Conservation (phyloP, 768 basidiomycete species). For the Antrodiella citrinella region DNA sequence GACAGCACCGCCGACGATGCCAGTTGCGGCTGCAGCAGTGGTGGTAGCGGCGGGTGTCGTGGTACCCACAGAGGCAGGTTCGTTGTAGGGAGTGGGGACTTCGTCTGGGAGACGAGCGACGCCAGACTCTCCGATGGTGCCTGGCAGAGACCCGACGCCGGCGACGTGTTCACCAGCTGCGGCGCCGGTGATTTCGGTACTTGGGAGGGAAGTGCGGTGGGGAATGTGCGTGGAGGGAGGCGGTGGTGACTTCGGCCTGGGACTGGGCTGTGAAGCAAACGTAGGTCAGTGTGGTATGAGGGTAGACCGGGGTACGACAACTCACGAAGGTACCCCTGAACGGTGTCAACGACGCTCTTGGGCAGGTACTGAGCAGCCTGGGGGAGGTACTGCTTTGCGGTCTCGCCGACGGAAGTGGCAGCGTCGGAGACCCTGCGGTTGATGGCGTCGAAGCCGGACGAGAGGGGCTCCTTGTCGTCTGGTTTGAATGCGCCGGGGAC, state of each 20-base stretch:
- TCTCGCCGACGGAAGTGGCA: slow-evolving; percentile 2
- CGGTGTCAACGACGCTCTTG: slow-evolving; percentile 15
- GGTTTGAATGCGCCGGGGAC: slow-evolving; percentile 10
- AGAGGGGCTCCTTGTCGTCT: background rate
- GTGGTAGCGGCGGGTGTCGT: background rate
- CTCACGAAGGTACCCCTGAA: slow-evolving; percentile 18
- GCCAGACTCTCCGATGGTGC: background rate
- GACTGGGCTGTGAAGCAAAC: background rate
- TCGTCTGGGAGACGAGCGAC: slow-evolving; percentile 11
- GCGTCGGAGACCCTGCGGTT: background rate
- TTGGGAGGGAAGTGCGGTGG: slow-evolving; percentile 8
- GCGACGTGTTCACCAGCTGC: slow-evolving; percentile 12
- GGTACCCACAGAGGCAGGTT: background rate
- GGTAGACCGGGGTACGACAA: background rate
- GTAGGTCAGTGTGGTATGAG: background rate
- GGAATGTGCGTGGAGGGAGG: slow-evolving; percentile 2
- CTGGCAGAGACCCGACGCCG: slow-evolving; percentile 10
- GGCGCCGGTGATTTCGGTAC: slow-evolving; percentile 12
- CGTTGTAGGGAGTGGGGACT: background rate
- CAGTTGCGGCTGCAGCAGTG: background rate
- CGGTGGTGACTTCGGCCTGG: background rate
- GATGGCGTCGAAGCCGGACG: background rate
- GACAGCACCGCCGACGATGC: background rate
- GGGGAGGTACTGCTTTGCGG: slow-evolving; percentile 4
- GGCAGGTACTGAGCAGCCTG: slow-evolving; percentile 14